phyloP scores from a whole-genome alignment of 2,329 filamentous ascomycete genomes.

The Zymoseptoria pseudotritici region DNA sequence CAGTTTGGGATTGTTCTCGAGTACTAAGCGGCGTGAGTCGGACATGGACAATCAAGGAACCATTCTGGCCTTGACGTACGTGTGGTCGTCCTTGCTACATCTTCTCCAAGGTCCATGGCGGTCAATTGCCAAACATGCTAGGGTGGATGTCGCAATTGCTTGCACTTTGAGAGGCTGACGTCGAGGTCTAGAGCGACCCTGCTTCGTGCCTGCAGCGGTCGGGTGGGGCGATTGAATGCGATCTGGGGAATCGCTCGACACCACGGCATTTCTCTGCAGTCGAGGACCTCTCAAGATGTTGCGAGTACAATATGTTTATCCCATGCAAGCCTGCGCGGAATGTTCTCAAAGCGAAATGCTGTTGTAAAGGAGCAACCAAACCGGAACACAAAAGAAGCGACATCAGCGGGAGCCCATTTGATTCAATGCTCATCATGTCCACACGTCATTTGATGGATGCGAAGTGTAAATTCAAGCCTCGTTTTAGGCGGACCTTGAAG shows the following conservation, averaged over 20 bases:
- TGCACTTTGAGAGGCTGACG: neutral
- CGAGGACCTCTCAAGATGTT: no score
- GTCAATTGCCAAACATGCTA: neutral
- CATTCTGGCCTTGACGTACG: neutral
- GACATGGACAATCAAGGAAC: neutral
- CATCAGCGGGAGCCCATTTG: no score
- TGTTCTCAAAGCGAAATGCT: neutral
- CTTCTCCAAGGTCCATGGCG: neutral
- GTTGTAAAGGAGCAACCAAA: no score
- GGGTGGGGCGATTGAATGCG: neutral
- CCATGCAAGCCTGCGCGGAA: neutral
- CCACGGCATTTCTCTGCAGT: no score
- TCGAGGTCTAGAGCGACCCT: neutral
- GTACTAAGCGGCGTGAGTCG: conserved; percentile 6
- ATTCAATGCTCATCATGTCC: no score
- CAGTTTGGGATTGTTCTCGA: conserved; percentile 18
- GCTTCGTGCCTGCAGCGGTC: neutral
- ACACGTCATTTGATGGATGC: neutral
- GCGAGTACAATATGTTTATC: no score
- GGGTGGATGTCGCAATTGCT: neutral
- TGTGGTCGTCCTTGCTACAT: neutral
- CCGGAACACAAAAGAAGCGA: no score
- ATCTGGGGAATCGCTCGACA: neutral
- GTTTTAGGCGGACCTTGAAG: neutral
- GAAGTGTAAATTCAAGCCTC: neutral